phyloP scores from a whole-genome alignment of 139 green algal genomes.

The Chlorella sp. region DNA sequence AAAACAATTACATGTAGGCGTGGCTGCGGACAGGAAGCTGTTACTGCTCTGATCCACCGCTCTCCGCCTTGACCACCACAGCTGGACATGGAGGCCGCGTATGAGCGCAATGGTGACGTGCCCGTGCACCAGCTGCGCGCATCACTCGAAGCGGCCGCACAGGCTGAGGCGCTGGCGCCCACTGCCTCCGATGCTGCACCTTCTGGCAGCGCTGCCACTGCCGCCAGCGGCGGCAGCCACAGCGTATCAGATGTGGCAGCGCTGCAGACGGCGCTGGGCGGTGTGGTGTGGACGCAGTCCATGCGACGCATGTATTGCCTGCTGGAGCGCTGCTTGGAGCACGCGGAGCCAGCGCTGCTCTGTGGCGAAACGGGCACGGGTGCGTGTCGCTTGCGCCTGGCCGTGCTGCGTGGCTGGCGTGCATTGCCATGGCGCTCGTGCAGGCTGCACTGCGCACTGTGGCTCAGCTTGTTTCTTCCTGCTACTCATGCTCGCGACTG shows the following conservation, averaged over 20 bases:
- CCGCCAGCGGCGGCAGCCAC: constrained; percentile 2
- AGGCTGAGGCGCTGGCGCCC: not conserved
- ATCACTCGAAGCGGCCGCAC: constrained; percentile 24
- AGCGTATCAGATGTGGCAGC: constrained; percentile 34
- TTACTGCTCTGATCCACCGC: no score
- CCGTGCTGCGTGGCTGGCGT: no score
- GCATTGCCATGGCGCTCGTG: no score
- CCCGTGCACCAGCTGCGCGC: constrained; percentile 52
- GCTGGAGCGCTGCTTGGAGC: constrained; percentile 59
- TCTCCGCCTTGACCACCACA: no score
- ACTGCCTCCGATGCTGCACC: constrained; percentile 4
- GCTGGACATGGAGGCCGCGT: constrained; percentile 75
- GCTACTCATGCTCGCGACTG: no score
- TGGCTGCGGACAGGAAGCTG: not conserved
- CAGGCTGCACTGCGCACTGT: no score
- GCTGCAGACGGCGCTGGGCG: constrained; percentile 43
- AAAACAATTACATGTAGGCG: no score
- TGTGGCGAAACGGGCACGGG: constrained; percentile 95
- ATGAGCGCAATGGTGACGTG: constrained; percentile 59
- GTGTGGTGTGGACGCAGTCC: constrained; percentile 92
- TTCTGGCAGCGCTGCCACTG: not conserved
- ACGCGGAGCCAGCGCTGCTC: constrained; percentile 92
- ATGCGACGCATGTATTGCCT: constrained; percentile 81
- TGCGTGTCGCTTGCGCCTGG: no score
- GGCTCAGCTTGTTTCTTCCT: no score